Evolutionary conservation across 176 grass and related monocot genomes (phyloP).

Genomic region (Juncus effusus): DNA sequence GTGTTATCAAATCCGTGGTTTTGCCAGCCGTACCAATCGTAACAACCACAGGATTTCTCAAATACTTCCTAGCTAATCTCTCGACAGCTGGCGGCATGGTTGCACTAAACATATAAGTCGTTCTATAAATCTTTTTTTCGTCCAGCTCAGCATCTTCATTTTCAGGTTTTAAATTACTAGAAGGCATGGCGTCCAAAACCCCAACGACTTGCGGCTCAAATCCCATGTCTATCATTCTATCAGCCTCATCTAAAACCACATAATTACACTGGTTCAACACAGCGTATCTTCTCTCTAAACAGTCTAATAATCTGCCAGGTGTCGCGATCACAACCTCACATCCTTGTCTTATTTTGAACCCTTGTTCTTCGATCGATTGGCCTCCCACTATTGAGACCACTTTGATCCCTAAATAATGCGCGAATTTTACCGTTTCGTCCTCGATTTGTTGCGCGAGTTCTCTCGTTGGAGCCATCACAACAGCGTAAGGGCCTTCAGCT

Average conservation of each 20-base stretch:
- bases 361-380: slow-evolving; percentile 97
- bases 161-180: slow-evolving; percentile 98
- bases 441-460: slow-evolving; percentile 98
- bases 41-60: slow-evolving; percentile 90
- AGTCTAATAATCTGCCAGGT: slow-evolving; percentile 89
- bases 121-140: slow-evolving; percentile 90
- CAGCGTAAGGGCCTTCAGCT: slow-evolving; percentile 93
- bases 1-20: slow-evolving; percentile 90
- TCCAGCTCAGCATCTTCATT: slow-evolving; percentile 97
- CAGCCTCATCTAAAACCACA: slow-evolving; percentile 95
- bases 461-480: slow-evolving; percentile 96
- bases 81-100: slow-evolving; percentile 96
- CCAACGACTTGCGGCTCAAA: slow-evolving; percentile 97
- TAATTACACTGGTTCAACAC: slow-evolving; percentile 98
- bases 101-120: slow-evolving; percentile 99
- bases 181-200: slow-evolving; percentile 91
- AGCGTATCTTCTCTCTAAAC: slow-evolving; percentile 88
- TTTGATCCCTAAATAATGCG: slow-evolving; percentile 87
- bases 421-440: slow-evolving; percentile 96
- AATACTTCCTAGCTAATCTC: slow-evolving; percentile 88
- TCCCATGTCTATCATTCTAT: slow-evolving; percentile 99
- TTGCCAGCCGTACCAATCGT: slow-evolving; percentile 97
- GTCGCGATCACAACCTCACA: slow-evolving; percentile 97
- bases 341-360: slow-evolving; percentile 88
- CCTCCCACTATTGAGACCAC: slow-evolving; percentile 95